These are phyloP conservation scores for Pachyrhizus erosus DNA, from an alignment of 306 rosid genomes.

Conservation along the genomic window DNA sequence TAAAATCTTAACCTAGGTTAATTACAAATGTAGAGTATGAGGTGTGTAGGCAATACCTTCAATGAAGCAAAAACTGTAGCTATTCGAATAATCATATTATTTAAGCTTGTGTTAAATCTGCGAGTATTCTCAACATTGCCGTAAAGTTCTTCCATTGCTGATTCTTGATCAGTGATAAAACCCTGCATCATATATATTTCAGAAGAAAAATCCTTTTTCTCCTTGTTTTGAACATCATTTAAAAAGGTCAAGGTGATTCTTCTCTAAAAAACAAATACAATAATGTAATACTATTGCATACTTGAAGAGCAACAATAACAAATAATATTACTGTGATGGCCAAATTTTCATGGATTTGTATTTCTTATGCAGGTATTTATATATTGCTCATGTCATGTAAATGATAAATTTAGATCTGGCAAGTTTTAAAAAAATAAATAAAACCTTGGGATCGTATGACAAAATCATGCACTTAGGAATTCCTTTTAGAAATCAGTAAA, in stretches of 20 bases:
- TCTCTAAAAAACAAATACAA: constrained; percentile 30
- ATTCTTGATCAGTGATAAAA: constrained; percentile 83
- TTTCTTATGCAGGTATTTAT: not conserved
- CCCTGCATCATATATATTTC: constrained; percentile 61
- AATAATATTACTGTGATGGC: not conserved
- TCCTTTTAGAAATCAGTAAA: not conserved
- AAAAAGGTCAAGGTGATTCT: constrained; percentile 20
- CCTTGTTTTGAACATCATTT: constrained; percentile 19
- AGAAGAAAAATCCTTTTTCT: constrained; percentile 33
- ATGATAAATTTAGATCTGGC: not conserved
- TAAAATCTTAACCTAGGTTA: constrained; percentile 8
- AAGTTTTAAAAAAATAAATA: not conserved
- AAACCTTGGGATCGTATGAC: not conserved
- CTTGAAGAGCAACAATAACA: not conserved
- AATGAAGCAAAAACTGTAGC: constrained; percentile 95
- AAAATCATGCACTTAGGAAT: constrained; percentile 21
- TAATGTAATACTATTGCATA: not conserved
- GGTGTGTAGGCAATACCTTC: constrained; percentile 57
- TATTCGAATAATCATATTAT: constrained; percentile 78
- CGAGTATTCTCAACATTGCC: constrained; percentile 66
- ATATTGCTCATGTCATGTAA: not conserved
- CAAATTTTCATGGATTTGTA: not conserved
- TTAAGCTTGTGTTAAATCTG: constrained; percentile 68
- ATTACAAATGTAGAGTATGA: constrained; percentile 9
- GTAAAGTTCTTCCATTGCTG: constrained; percentile 77